Evolutionary conservation across 2,329 filamentous ascomycete genomes (phyloP), one percentile per base, ranked within the genome.

Genomic region (Endothia cerciana): DNA sequence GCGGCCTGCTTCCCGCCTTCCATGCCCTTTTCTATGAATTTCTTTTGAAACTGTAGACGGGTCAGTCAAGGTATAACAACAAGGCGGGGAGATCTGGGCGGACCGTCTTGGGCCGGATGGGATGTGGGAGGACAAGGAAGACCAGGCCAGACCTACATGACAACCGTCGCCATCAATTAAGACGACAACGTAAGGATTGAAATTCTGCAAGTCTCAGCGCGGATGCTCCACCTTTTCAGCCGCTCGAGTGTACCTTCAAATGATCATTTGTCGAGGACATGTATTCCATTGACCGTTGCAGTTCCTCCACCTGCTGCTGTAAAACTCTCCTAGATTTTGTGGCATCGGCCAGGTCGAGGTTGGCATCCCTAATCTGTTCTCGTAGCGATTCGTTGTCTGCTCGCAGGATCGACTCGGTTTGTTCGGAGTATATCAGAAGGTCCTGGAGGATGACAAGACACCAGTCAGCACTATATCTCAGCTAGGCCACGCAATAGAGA

Each of bases 141-240:
- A 60, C 45, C 60, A 72, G 72, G 63, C 71, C 7, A 49, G 47
- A 51, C 66, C 64, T 65, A 65, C 66, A 63, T 68, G 66, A 56
- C 66, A 80, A 55, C 86, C 85, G 73, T 90, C 84, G 45, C 87
- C 88, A 73, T 90, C 88, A 70, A 90, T 83, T 70, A 89, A 73
- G 47, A 88, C 81, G 69, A 86, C 75, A 71, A 89, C 79, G 73
- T 90, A 90, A 49, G 83, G 80, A 74, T 88, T 88, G 60, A 77
- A 79, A 66, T 79, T 82, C 83, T 87, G 71, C 58, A 68, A 71
- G 65, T 73, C 70, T 68, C 57, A 65, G 68, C 66, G 13, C 63
- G 41, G 33, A 25, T 4, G 19, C 43, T 64, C 63, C 63, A 68
- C 63, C 63, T 65, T 60, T 36, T 47, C 43, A 41, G 64, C 63